These are phyloP conservation scores for Cyberlindnera mississippiensis DNA, from an alignment of 805 yeast genomes.

Conservation along the genomic window DNA sequence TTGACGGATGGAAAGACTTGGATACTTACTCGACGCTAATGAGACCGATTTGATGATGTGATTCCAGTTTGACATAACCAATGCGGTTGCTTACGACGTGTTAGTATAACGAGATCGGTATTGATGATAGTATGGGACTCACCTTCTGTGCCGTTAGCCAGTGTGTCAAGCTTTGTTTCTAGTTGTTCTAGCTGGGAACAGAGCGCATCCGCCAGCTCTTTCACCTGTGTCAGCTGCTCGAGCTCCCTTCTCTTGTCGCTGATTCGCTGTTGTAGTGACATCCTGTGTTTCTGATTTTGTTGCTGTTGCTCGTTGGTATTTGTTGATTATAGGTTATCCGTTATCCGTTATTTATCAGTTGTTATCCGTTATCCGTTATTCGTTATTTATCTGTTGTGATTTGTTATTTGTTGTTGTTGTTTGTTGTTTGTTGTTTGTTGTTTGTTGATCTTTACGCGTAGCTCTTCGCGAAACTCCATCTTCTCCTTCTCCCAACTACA, in stretches of 20 bases:
- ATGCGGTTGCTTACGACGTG: constrained; percentile 53
- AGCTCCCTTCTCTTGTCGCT: constrained; percentile 49
- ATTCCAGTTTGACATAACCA: constrained; percentile 62
- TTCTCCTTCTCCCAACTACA: no score
- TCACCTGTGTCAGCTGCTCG: constrained; percentile 43
- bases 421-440: no score
- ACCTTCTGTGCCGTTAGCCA: constrained; percentile 48
- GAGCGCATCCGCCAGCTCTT: constrained; percentile 41
- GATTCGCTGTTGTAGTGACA: constrained; percentile 31
- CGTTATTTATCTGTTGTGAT: no score
- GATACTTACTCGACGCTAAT: constrained; percentile 42
- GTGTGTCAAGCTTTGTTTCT: constrained; percentile 44
- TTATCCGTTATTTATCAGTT: no score
- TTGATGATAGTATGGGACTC: no score
- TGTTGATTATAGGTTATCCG: no score
- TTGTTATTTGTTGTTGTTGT: no score
- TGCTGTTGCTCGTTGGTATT: background rate
- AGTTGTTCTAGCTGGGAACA: constrained; percentile 45
- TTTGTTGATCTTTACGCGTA: no score
- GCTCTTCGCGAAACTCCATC: no score
- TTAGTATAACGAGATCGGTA: no score
- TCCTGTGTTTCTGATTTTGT: no score
- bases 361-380: no score
- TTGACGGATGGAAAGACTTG: background rate
- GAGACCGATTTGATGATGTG: constrained; percentile 57